Evolutionary conservation across 148 eudicot genomes (phyloP), one percentile per base, ranked within the genome.

Genomic region (Camellia sinensis): DNA sequence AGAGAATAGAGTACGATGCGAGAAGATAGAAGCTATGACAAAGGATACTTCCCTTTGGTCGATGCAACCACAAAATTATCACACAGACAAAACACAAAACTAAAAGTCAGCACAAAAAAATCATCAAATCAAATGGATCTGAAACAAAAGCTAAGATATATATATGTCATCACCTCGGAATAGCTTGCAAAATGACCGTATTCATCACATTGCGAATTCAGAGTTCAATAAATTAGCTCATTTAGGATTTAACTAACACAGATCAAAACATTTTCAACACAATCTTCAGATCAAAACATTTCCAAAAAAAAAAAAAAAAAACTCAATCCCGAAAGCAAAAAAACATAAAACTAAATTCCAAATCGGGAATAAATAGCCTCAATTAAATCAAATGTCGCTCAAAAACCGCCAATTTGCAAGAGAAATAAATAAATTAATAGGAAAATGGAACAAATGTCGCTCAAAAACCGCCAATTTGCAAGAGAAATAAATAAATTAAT

Each of bases 101-200:
- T 19, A 21, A 64, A 21, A 19, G 67, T 64, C 19, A n/a, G 17
- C 45, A 63, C 48, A 56, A 17, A 40, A 64, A 64, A 14, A 7
- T 54, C 48, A 46, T 11, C 61, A 72, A 18, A 22, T 29, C 13
- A 74, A 57, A 56, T 37, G 65, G 64, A 74, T 74, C 77, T 74
- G 64, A 74, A 37, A 14, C 56, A 71, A 71, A 71, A 48, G 76
- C 19, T 73, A 11, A 40, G 64, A 22, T 43, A 22, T 15, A 59
- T 21, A 54, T 15, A 59, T 21, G 48, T 56, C 64, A 37, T 73
- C 63, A 37, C 46, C 37, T 74, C 53, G 44, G 7, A 53, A 4
- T 50, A n/a, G 15, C 61, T 50, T 19, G 13, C 12, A 53, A 72
- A 71, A 72, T 52, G 75, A 53, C 45, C 43, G 2, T 53, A 7